Evolutionary conservation across 257 asterid genomes (phyloP), one percentile per base, ranked within the genome.

Genomic region (Solanum arcanum): DNA sequence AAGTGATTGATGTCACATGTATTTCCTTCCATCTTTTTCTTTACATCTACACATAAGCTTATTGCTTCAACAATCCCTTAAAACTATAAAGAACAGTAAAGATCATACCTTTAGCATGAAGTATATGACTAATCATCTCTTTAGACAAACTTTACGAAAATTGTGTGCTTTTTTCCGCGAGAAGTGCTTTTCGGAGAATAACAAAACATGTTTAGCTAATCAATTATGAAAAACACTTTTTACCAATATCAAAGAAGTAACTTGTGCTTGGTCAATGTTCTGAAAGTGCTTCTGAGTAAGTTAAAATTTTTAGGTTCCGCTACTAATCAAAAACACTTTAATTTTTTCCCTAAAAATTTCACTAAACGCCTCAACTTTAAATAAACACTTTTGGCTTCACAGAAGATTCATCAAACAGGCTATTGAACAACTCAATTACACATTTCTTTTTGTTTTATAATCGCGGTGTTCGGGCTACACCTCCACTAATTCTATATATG

Each of bases 21-120:
- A 89, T 93, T 94, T 31, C 90, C 87, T 86, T 96, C 95, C 96
- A 94, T 94, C 72, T 21, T 74, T 88, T 89, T 91, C 87, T 91
- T 92, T 89, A 93, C 92, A 93, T 91, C 91, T 85, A 91, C 87
- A 84, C 89, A 91, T 87, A 87, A 89, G 87, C 77, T 37, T 15
- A 74, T 74, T 39, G 52, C 82, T 37, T 37, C 52, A 39, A 74
- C 52, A 39, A 74, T 74, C 20, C 31, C 31, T 21, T 42, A 76
- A 76, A 76, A 76, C 83, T 41, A 41, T 23, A 76, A 41, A 76
- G 35, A 76, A 76, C 60, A 41, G 56, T 76, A 76, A 41, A 76
- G 83, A n/a, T 42, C 35, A 41, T 15, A 42, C 83, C 35, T 37
- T 74, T 74, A 74, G 82, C 82, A 74, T 74, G 52, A 39, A 74